phyloP scores from a whole-genome alignment of 2,329 filamentous ascomycete species.

The Claviceps sp. region DNA sequence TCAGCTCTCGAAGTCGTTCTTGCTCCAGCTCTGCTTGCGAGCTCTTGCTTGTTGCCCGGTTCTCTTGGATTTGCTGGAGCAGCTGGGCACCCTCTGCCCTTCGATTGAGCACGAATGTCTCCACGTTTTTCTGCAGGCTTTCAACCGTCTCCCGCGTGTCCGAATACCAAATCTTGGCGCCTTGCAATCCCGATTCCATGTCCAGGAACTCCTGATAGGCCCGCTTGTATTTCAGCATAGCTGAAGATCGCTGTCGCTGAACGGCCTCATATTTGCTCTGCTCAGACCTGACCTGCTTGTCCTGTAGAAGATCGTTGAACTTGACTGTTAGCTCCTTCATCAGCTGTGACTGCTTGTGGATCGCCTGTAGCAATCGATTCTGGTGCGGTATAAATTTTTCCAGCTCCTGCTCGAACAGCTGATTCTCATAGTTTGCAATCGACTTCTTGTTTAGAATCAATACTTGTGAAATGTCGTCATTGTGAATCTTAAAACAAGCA shows the following conservation, averaged over 20 bases:
- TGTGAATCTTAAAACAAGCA: conserved; percentile 54
- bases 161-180: conserved; percentile 84
- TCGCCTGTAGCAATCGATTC: conserved; percentile 79
- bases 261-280: conserved; percentile 91
- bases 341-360: conserved; percentile 84
- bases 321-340: conserved; percentile 88
- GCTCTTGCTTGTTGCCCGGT: conserved; percentile 47
- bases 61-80: conserved; percentile 74
- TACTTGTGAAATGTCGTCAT: conserved; percentile 94
- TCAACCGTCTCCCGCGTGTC: conserved; percentile 95
- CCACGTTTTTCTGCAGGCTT: conserved; percentile 88
- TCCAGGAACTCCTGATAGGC: conserved; percentile 89
- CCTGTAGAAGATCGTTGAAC: conserved; percentile 80
- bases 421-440: conserved; percentile 79
- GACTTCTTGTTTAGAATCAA: conserved; percentile 97
- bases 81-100: conserved; percentile 83
- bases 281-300: conserved; percentile 84
- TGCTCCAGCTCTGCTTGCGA: conserved; percentile 69
- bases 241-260: conserved; percentile 66
- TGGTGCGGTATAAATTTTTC: conserved; percentile 94
- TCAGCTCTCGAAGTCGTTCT: conserved; percentile 72
- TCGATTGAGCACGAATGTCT: conserved; percentile 91
- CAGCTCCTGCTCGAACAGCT: conserved; percentile 90
- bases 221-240: conserved; percentile 78
- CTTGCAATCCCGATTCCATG: conserved; percentile 69